Base-by-base conservation (phyloP, 2,329 filamentous ascomycete species). In the Venturia carpophila region DNA sequence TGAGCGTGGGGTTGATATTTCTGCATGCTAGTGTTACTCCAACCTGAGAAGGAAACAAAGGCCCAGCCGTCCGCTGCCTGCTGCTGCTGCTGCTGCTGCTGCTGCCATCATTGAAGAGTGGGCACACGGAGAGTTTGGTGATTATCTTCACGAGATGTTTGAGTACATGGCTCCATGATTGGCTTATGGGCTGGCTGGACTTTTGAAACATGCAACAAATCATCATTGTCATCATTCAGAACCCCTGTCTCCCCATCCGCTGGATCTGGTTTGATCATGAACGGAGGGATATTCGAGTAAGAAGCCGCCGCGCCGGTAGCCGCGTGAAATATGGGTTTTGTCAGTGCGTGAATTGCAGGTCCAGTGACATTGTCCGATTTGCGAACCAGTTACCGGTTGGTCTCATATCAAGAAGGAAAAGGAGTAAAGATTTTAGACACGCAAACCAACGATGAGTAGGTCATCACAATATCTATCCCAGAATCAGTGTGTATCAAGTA, bases 391-490 rank as follows among this genome's bases (percentile, higher is more conserved):
- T n/a, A n/a, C n/a, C n/a, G n/a, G n/a, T n/a, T n/a, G n/a, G n/a
- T n/a, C n/a, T n/a, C n/a, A n/a, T n/a, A n/a, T n/a, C n/a, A n/a
- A n/a, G n/a, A n/a, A n/a, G n/a, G n/a, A n/a, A n/a, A n/a, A n/a
- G n/a, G n/a, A n/a, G n/a, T n/a, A n/a, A n/a, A n/a, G n/a, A n/a
- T n/a, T n/a, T n/a, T n/a, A n/a, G n/a, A n/a, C n/a, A n/a, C n/a
- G n/a, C n/a, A n/a, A n/a, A n/a, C n/a, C n/a, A n/a, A n/a, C n/a
- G n/a, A 42, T 24, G 58, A 60, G 34, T 60, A 60, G 17, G 24
- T 60, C 58, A 60, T 60, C 21, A 63, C 43, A 21, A 63, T 49
- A 37, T 63, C 49, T 55, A 55, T 27, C 19, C 49, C 15, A 9
- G 30, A 34, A 24, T 55, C 45, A 47, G 49, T 34, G 24, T 34